Evolutionary conservation across 129 eudicot genomes (phyloP), one percentile per base, ranked within the genome.

Genomic region (Arctium lappa): DNA sequence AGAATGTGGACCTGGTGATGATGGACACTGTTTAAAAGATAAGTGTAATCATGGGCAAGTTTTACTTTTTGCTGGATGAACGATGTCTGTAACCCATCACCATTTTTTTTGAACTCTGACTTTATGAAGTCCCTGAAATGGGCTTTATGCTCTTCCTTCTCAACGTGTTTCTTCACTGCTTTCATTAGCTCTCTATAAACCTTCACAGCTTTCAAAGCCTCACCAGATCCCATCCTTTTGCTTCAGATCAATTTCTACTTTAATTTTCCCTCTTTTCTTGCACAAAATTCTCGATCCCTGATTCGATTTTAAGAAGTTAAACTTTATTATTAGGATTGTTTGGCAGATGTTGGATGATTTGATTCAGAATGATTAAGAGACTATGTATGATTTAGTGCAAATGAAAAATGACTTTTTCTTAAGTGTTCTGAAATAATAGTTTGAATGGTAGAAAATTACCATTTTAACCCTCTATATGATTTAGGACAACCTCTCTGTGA

Each of bases 161-260:
- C 98, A 60, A 93, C 81, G 84, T 93, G 92, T 79, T 93, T 89
- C 91, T 88, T 93, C 78, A 90, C 94, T 22, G 99, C 82, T 86
- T 88, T 95, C 66, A 95, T 89, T 34, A 95, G 84, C 46, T 40
- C 46, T 6, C 8, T 40, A 40, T 40, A 40, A 40, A 40, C 46
- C 46, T 40, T 40, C 46, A 40, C 9, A 40, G 9, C 46, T 5
- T 40, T 40, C 46, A 40, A 40, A 40, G 9, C 94, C 87, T 87
- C 86, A 33, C 87, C 46, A 2, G 94, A 82, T 15, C 89, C 91
- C 98, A 91, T 94, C 75, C 73, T 78, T 48, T 39, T 69, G n/a
- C 38, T 40, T 72, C 75, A 84, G 65, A 72, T 39, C 62, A 12
- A 42, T 42, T 40, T 40, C 46, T 6, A 40, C 46, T 40, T 40